A percentile compares a stretch with the other conserved stretches of the same genome.
Evolutionary conservation across 129 eudicot genomes (phyloP).

Genomic region (Oenanthe sinensis): DNA sequence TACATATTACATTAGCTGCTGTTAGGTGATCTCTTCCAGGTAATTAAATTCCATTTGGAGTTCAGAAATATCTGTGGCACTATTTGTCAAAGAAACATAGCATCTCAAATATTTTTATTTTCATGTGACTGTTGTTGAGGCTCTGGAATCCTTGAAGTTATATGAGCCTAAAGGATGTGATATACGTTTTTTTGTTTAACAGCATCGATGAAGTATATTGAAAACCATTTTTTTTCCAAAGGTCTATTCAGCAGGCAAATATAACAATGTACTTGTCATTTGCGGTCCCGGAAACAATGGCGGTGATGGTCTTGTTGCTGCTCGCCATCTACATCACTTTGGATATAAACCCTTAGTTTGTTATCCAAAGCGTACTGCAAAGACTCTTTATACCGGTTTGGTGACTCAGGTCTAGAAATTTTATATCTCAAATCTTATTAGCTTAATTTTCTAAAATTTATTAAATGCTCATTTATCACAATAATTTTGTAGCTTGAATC

Average conservation of each 20-base stretch:
- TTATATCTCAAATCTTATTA: background rate
- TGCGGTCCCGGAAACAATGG: slow-evolving; percentile 99
- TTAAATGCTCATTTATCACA: slow-evolving; percentile 23
- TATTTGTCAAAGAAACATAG: background rate
- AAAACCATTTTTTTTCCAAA: slow-evolving; percentile 16
- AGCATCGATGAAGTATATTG: background rate
- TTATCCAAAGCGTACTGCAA: slow-evolving; percentile 84
- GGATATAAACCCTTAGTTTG: slow-evolving; percentile 80
- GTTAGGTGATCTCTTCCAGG: background rate
- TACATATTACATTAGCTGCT: background rate
- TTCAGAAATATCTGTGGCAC: background rate
- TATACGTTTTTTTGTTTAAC: background rate
- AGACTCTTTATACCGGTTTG: slow-evolving; percentile 78
- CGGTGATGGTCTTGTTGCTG: slow-evolving; percentile 99
- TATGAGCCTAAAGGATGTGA: background rate
- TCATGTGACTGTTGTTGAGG: background rate
- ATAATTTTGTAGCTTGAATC: slow-evolving; percentile 77
- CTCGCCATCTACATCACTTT: slow-evolving; percentile 93
- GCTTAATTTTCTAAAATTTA: background rate
- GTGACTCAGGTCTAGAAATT: slow-evolving; percentile 75
- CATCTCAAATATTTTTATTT: background rate
- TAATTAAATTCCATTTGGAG: background rate
- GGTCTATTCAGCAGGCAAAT: slow-evolving; percentile 66
- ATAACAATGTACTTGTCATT: slow-evolving; percentile 66
- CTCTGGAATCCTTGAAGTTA: background rate